Evolutionary conservation across 208 protist genomes (phyloP), one percentile per base, ranked within the genome.

Genomic region (Tritrichomonas foetus): DNA sequence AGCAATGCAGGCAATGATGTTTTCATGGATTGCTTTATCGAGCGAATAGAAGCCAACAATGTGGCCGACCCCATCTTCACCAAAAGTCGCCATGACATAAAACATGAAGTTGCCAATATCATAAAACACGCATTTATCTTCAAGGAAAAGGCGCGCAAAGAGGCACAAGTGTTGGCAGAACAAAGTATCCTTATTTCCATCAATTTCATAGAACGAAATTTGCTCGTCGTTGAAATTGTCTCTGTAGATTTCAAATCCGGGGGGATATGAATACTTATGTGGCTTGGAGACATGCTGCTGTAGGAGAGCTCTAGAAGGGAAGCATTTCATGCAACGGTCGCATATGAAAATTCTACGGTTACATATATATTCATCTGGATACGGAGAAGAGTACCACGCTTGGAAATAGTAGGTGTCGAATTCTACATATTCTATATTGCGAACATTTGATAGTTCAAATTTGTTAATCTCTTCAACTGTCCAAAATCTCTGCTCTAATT

Each of bases 61-160:
- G 64, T 95, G 97, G 95, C 98, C 97, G 82, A 97, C 97, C 20
- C 98, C 98, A 92, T 97, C 94, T 30, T 97, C 94, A 95, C 99
- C 97, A 61, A 97, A 96, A 66, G 98, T 97, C 89, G 97, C 98
- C 75, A 99, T 95, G 11, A 99, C 97, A 94, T 99, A 99, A 94
- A 99, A 99, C 14, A 98, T 95, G 95, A 99, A 99, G 0, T 98
- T 98, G 20, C 98, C 98, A 69, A 99, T 99, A 95, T 99, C 98
- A 95, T 99, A 99, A 95, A 99, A 99, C 3, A 99, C 96, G 0
- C 98, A 99, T 96, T 99, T 99, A 96, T 99, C 98, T 96, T 99
- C 98, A 0, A 99, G 95, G 95, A 99, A 99, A 0, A 99, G 96
- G 94, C 99, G 99, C 0, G 98, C 98, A 3, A 99, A 94, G 3